Evolutionary conservation across 1,284 basidiomycete species (phyloP).

Genomic region (Vanrija sp.): DNA sequence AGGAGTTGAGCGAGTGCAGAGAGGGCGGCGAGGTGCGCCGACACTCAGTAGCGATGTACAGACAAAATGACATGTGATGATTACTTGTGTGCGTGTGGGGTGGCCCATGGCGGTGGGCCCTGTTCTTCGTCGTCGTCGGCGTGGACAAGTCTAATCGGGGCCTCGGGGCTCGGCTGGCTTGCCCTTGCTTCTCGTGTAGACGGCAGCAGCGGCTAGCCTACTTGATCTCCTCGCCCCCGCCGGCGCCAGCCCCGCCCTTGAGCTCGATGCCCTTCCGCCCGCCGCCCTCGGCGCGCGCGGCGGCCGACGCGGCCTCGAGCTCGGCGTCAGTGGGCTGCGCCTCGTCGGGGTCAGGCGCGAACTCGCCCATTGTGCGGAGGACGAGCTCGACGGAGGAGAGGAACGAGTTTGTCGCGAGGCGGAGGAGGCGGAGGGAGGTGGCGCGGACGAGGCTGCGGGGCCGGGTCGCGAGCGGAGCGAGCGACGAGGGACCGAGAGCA

Average conservation of each 20-base stretch:
- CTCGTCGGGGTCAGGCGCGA: slow-evolving; percentile 48
- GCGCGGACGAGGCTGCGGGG: slow-evolving; percentile 35
- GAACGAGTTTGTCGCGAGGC: slow-evolving; percentile 75
- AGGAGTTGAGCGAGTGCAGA: neutral
- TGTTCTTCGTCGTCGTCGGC: too few relatives aligned
- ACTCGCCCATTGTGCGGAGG: slow-evolving; percentile 72
- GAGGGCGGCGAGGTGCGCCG: neutral
- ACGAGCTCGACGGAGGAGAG: slow-evolving; percentile 82
- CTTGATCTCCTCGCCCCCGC: slow-evolving; percentile 39
- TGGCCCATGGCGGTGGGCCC: too few relatives aligned
- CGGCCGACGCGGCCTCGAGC: slow-evolving; percentile 23
- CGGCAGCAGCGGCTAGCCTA: too few relatives aligned
- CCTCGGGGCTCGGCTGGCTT: neutral
- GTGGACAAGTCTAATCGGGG: neutral
- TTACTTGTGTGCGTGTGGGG: neutral
- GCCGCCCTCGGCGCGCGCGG: slow-evolving; percentile 21
- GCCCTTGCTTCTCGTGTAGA: neutral
- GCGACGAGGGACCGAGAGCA: neutral
- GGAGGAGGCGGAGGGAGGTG: slow-evolving; percentile 78
- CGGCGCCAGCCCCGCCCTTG: slow-evolving; percentile 37
- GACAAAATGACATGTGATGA: too few relatives aligned
- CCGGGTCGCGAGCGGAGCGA: neutral
- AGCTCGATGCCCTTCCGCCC: slow-evolving; percentile 43
- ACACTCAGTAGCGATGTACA: too few relatives aligned
- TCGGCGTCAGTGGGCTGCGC: slow-evolving; percentile 31